Evolutionary conservation across 2,329 filamentous ascomycete species (phyloP).

Genomic region (Neopestalotiopsis clavispora): DNA sequence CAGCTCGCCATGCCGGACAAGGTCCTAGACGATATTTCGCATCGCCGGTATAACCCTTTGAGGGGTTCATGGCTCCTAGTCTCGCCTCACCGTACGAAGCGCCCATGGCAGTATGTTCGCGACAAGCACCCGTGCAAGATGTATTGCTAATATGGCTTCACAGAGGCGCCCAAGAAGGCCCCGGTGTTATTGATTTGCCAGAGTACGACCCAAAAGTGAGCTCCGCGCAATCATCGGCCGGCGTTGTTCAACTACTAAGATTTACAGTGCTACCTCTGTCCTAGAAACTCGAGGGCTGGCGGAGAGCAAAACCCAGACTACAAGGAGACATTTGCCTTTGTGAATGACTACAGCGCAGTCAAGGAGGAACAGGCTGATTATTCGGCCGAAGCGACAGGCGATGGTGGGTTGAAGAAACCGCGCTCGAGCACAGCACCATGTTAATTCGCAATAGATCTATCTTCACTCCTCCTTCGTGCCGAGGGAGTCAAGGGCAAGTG

Average conservation of each 20-base stretch:
- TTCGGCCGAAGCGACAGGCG: slow-evolving; percentile 43
- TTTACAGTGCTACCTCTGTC: slow-evolving; percentile 89
- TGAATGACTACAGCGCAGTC: slow-evolving; percentile 97
- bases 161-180: slow-evolving; percentile 79
- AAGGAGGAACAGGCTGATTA: slow-evolving; percentile 92
- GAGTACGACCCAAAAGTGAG: slow-evolving; percentile 76
- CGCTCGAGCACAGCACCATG: neutral
- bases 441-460: slow-evolving; percentile 59
- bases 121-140: neutral
- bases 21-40: slow-evolving; percentile 93
- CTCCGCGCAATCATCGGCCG: neutral
- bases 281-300: slow-evolving; percentile 85
- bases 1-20: slow-evolving; percentile 66
- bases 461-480: slow-evolving; percentile 78
- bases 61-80: slow-evolving; percentile 92
- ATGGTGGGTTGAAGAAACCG: slow-evolving; percentile 33
- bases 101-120: slow-evolving; percentile 88
- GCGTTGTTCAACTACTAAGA: slow-evolving; percentile 4
- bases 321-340: slow-evolving; percentile 86
- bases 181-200: slow-evolving; percentile 72
- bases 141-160: slow-evolving; percentile 8
- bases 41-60: slow-evolving; percentile 90
- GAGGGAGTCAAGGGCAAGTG: slow-evolving; percentile 92
- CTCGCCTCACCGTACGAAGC: slow-evolving; percentile 93
- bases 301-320: slow-evolving; percentile 89